Base-by-base conservation (phyloP, 2,329 filamentous ascomycete species). In the Botrytis galanthina region DNA sequence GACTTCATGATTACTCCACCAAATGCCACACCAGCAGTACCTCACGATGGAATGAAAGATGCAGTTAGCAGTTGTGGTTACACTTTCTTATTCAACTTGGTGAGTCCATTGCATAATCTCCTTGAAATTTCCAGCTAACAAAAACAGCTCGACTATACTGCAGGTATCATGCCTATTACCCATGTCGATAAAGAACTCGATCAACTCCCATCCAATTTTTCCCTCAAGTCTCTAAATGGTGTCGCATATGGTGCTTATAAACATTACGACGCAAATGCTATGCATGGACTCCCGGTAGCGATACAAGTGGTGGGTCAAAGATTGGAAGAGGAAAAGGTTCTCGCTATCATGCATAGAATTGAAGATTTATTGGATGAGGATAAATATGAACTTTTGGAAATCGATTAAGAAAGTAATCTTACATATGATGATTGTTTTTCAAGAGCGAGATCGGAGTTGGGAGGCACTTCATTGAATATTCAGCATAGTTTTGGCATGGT, bases 61-160 rank as follows among this genome's bases (percentile, higher is more conserved):
- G 93, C 93, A 4, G 90, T 96, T 62, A 92, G 92, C 75, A 93
- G 91, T 77, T 98, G 95, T 79, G 94, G 94, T 1, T 98, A 98
- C 80, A 98, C 95, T 0, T 97, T 98, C 81, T 83, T 97, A 73
- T 98, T 96, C 84, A 98, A 98, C 79, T 77, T 98, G 79, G 91
- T 93, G 84, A 82, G 89, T 84, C 16, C 26, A 60, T 59, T 37
- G 44, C 63, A 57, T 29, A 46, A 59, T 20, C 39, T 63, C 68
- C 48, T 73, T 46, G 22, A n/a, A 16, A 35, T 67, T 8, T 61
- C 14, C 14, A 71, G 12, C 44, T 60, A 51, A 60, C 29, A 46
- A 37, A 10, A 39, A 72, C 75, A 93, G 89, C 88, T 98, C 67
- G 95, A 98, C 81, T 98, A 98, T 82, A 89, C 92, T 1, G 88